Base-by-base conservation (phyloP, 352 stramenopile species). In the Globisporangium okanoganense region DNA sequence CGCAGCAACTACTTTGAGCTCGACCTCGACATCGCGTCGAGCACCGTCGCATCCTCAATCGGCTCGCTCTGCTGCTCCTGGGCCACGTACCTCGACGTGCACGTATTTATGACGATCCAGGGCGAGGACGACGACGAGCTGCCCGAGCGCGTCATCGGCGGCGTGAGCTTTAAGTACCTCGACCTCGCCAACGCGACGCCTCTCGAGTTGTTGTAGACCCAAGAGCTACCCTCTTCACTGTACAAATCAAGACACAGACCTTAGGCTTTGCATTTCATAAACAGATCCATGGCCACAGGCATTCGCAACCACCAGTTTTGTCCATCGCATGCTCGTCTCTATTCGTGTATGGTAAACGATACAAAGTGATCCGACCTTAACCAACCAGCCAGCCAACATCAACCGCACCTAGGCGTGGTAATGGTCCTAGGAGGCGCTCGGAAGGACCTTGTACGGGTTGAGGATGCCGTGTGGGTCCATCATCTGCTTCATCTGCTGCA, bases 381-480 rank as follows among this genome's bases (percentile, higher is more conserved):
- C n/a, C n/a, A n/a, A n/a, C n/a, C n/a, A n/a, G n/a, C n/a, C n/a
- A n/a, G n/a, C n/a, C n/a, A n/a, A n/a, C n/a, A n/a, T n/a, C n/a
- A n/a, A n/a, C n/a, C n/a, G n/a, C n/a, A n/a, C n/a, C n/a, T n/a
- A n/a, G n/a, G n/a, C n/a, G n/a, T n/a, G n/a, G n/a, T n/a, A n/a
- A n/a, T n/a, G n/a, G 12, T 44, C 12, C 36, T 58, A 45, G 13
- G n/a, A 33, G 27, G 31, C 54, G 18, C 55, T 64, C 0, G 78
- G 79, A 38, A 97, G 66, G 27, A 97, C 88, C 72, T 99, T 99
- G 71, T 96, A 95, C 40, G 97, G 97, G 73, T 99, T 99, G 44
- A 99, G 74, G 63, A 99, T 99, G 36, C 87, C 82, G 62, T 95
- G 82, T 2, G 95, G 96, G 71, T 99, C 97, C 78, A 99, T 97